Evolutionary conservation across 148 eudicot species (phyloP).

Genomic region (Bassia scoparia): DNA sequence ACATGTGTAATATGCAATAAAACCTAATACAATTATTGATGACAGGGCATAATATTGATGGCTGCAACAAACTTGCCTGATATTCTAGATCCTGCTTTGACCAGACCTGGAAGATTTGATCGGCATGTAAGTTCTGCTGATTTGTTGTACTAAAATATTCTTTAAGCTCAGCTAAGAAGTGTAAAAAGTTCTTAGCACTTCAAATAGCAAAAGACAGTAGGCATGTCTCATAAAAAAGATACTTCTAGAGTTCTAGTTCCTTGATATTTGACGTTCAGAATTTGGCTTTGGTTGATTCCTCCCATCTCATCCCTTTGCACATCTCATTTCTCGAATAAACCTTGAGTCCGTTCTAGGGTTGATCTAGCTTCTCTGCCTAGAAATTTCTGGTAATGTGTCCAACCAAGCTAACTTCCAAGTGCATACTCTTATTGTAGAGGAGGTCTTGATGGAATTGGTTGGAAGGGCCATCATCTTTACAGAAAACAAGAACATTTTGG

Average conservation of each 20-base stretch:
- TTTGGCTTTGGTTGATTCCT: neutral
- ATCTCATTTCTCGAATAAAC: neutral
- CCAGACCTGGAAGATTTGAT: constrained; percentile 98
- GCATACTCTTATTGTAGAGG: neutral
- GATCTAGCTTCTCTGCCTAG: neutral
- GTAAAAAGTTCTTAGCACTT: neutral
- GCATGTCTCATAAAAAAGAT: neutral
- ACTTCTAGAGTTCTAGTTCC: neutral
- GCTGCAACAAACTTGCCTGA: constrained; percentile 99
- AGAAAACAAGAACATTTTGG: neutral
- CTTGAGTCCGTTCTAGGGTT: neutral
- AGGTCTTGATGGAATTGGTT: neutral
- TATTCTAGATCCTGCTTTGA: constrained; percentile 94
- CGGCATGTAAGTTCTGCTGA: constrained; percentile 70
- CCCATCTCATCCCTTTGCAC: neutral
- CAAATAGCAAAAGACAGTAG: neutral
- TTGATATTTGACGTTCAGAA: neutral
- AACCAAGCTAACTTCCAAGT: neutral
- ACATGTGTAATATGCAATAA: neutral
- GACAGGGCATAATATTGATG: constrained; percentile 93
- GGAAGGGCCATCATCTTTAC: neutral
- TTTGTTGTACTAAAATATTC: neutral
- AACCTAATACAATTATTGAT: constrained; percentile 16
- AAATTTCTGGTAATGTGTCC: neutral
- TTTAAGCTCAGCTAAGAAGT: neutral